Evolutionary conservation across 2,329 filamentous ascomycete species (phyloP).

Genomic region (Cadophora sp.): DNA sequence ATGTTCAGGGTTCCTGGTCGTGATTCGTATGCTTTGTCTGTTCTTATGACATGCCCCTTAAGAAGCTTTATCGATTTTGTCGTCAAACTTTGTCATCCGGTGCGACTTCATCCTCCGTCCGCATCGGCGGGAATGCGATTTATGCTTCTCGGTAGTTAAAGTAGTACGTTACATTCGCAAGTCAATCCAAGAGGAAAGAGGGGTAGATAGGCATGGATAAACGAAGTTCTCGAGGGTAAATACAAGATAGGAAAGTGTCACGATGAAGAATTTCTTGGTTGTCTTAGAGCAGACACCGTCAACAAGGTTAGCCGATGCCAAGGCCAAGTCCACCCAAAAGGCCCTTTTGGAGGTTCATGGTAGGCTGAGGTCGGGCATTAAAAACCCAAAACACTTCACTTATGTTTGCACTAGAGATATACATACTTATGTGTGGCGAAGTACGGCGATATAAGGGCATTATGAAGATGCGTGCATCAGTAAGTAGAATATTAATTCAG

Average conservation of each 20-base stretch:
- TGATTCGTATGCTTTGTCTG: slow-evolving; percentile 3
- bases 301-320: too few relatives aligned
- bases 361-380: too few relatives aligned
- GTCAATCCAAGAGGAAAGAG: neutral
- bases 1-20: neutral
- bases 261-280: neutral
- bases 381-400: too few relatives aligned
- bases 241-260: neutral
- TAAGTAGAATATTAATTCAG: too few relatives aligned
- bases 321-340: too few relatives aligned
- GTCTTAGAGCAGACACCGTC: neutral
- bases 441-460: too few relatives aligned
- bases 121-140: neutral
- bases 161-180: neutral
- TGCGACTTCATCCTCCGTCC: neutral
- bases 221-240: neutral
- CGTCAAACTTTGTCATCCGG: neutral
- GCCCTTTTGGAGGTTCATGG: neutral
- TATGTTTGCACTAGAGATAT: too few relatives aligned
- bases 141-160: neutral
- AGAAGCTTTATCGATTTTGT: slow-evolving; percentile 10
- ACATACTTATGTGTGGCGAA: too few relatives aligned
- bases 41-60: neutral
- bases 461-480: too few relatives aligned
- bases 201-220: neutral